Evolutionary conservation across 257 asterid species (phyloP).

Genomic region (Solanum chiquidenum): DNA sequence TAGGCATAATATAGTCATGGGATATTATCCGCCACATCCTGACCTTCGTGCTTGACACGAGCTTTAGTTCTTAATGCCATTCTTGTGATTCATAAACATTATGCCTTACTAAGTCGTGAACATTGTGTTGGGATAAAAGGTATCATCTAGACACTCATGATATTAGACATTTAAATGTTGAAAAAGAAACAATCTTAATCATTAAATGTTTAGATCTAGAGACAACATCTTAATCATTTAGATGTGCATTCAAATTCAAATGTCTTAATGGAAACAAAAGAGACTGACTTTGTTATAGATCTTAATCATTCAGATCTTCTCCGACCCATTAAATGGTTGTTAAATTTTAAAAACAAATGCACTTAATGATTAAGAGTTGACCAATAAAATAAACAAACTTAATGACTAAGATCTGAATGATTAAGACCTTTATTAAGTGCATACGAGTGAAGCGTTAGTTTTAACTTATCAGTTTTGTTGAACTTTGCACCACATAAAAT

Average conservation of each 20-base stretch:
- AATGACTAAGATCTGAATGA: background rate
- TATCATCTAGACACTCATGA: background rate
- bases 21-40: background rate
- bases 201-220: background rate
- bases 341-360: background rate
- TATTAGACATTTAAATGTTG: background rate
- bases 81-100: background rate
- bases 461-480: background rate
- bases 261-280: background rate
- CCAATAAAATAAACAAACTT: background rate
- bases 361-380: background rate
- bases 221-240: background rate
- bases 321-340: background rate
- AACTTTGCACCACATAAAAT: background rate
- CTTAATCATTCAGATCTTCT: background rate
- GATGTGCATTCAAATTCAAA: background rate
- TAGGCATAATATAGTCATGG: background rate
- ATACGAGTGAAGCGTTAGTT: background rate
- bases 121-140: background rate
- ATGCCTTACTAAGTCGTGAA: background rate
- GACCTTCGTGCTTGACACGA: background rate
- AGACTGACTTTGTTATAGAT: background rate
- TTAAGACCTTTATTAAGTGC: background rate
- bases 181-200: background rate
- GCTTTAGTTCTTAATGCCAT: background rate